Evolutionary conservation across 345 rosid genomes (phyloP).

Genomic region (Physaria fendleri): DNA sequence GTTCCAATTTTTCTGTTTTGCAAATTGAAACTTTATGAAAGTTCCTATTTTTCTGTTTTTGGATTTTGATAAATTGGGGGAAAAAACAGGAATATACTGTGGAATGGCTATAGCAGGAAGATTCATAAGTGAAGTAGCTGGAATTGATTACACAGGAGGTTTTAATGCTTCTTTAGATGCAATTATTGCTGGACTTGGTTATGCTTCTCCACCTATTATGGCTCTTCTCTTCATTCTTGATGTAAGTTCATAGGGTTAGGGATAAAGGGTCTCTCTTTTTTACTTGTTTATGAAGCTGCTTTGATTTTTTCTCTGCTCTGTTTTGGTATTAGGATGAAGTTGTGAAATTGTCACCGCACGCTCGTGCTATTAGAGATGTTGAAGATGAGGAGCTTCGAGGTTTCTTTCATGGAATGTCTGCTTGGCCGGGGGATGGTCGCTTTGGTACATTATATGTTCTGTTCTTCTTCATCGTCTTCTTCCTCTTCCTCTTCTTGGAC

Average conservation of each 20-base stretch:
- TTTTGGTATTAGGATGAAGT: constrained; percentile 80
- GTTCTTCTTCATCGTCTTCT: background rate
- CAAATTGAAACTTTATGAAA: no score
- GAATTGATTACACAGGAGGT: constrained; percentile 80
- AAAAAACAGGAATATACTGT: constrained; percentile 65
- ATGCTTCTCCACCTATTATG: constrained; percentile 92
- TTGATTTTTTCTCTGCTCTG: background rate
- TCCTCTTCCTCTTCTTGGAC: background rate
- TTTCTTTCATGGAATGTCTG: constrained; percentile 98
- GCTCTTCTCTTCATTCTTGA: constrained; percentile 92
- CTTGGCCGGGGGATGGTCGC: constrained; percentile 90
- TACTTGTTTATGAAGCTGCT: background rate
- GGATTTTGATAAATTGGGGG: background rate
- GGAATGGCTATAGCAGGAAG: constrained; percentile 87
- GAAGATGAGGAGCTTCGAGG: constrained; percentile 94
- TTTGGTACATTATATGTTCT: constrained; percentile 50
- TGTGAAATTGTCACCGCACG: constrained; percentile 87
- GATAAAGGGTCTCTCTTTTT: background rate
- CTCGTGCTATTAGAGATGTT: constrained; percentile 97
- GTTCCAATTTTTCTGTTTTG: no score
- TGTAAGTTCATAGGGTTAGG: constrained; percentile 46
- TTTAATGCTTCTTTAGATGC: constrained; percentile 72
- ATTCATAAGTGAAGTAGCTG: constrained; percentile 72
- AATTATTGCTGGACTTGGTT: constrained; percentile 76
- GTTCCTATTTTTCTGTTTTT: background rate